Conservation (phyloP, 257 asterid species). For the Przewalskia tangutica region DNA sequence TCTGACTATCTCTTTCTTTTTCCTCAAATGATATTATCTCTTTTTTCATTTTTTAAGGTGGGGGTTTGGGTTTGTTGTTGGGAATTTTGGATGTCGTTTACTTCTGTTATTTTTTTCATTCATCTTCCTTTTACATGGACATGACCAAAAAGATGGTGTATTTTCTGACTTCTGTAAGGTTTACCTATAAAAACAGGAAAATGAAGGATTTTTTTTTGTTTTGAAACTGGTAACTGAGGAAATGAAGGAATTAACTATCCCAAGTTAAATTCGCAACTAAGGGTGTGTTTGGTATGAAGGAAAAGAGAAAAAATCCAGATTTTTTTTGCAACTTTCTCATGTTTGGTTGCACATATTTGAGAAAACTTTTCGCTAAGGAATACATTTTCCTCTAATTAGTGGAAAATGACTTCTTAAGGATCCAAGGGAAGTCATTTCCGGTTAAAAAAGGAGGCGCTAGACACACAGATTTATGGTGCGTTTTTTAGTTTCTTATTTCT, state of each 20-base stretch:
- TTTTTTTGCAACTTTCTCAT: not conserved
- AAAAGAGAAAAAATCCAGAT: not conserved
- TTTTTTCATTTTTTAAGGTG: not conserved
- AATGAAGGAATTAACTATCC: too few species aligned
- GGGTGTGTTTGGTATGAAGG: not conserved
- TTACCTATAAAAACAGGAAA: not conserved
- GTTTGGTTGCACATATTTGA: not conserved
- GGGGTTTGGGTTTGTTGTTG: not conserved
- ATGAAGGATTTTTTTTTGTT: not conserved
- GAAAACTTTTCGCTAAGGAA: not conserved
- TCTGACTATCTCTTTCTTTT: not conserved
- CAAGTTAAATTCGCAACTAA: not conserved
- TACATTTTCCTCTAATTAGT: not conserved
- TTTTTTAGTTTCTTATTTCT: too few species aligned
- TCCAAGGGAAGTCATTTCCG: not conserved
- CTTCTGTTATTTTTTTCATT: not conserved
- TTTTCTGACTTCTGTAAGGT: not conserved
- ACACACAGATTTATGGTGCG: too few species aligned
- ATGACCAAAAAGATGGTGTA: not conserved
- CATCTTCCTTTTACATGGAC: not conserved
- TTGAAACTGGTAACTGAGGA: too few species aligned
- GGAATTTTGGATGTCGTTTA: not conserved
- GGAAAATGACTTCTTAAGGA: not conserved
- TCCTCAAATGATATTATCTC: not conserved
- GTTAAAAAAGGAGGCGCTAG: not conserved